Base-by-base conservation (phyloP, 1,284 basidiomycete species). In the Singerocomus rubriflavus region DNA sequence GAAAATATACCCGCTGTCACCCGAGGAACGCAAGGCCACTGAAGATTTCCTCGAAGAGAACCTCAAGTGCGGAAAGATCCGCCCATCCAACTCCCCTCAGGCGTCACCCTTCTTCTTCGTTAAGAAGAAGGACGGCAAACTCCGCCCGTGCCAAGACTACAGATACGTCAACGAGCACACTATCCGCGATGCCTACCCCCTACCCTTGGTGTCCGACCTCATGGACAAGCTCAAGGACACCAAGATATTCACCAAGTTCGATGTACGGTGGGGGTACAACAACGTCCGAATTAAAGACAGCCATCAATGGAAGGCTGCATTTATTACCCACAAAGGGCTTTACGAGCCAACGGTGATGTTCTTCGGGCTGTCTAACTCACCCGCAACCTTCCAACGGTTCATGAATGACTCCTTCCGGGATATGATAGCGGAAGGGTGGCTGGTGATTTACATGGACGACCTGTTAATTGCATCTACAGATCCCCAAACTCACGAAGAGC, bases 341-440 rank as follows among this genome's bases (percentile, higher is more conserved):
- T 55, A 63, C 38, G 61, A 75, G 56, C 71, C 63, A 11, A 33
- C 59, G 0, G 69, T 76, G 2, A 73, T 75, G 69, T 70, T 71
- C 32, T 72, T 75, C 37, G 58, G 70, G 0, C 39, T 71, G 0
- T 61, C 53, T n/a, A 72, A 73, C 41, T 60, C 62, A 0, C 70
- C 62, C 0, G 54, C 67, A 0, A 60, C 53, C 0, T 65, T 66
- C 36, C 62, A 65, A 40, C 6, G 3, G 0, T 45, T 63, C n/a
- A 65, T 65, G 57, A 59, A 62, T 29, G 7, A 52, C 16, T 27
- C 51, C 0, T 57, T 63, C 41, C 0, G 2, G 0, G 56, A 62
- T 8, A 13, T 61, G 2, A 57, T 63, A 6, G 12, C 30, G 0
- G 26, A 44, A 40, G 49, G 41, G 36, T 39, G 27, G 14, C 27